Base-by-base conservation (phyloP, 192 early-diverging fungal species). In the Oehlia diaphana region DNA sequence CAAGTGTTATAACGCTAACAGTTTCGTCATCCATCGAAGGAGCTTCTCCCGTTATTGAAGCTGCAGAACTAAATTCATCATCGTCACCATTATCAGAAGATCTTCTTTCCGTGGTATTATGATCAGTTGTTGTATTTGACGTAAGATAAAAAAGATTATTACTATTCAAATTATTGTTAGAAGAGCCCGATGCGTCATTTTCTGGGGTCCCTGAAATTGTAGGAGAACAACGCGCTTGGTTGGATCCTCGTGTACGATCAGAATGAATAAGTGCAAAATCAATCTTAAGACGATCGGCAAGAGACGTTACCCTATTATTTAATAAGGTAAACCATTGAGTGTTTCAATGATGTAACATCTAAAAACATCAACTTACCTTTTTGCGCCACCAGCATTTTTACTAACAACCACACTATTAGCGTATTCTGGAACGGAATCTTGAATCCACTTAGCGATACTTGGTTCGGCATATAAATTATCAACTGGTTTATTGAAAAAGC, bases 261-360 rank as follows among this genome's bases (percentile, higher is more conserved):
- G 90, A 91, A 84, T 99, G 98, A 79, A 99, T 96, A 86, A 99
- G 88, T 19, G 97, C 98, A 89, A 99, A 99, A 82, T 95, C 92
- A 66, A 96, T 87, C 73, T 95, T 92, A 81, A 99, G 90, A 12
- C 93, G 89, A 87, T 99, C 98, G 12, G 98, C 97, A 80, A 99
- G 86, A 35, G 94, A 92, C 5, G 98, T 98, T 33, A 96, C 98
- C 78, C 97, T 95, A 80, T 37, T 65, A 80, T 31, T 39, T 16
- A 26, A 47, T 53, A 42, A 14, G 21, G 26, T 14, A 37, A 64
- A 31, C 4, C 12, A 23, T 64, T 73, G 12, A 4, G 33, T 74
- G 10, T 65, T 42, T 26, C 3, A 72, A 21, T 10, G 70, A 47
- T 49, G 71, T 19, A n/a, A 23, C 21, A 44, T 44, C 19, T 44